A percentile compares a stretch with the other conserved stretches of the same genome.
Conservation (phyloP, 768 basidiomycete genomes). For the Lenzites betulinus region DNA sequence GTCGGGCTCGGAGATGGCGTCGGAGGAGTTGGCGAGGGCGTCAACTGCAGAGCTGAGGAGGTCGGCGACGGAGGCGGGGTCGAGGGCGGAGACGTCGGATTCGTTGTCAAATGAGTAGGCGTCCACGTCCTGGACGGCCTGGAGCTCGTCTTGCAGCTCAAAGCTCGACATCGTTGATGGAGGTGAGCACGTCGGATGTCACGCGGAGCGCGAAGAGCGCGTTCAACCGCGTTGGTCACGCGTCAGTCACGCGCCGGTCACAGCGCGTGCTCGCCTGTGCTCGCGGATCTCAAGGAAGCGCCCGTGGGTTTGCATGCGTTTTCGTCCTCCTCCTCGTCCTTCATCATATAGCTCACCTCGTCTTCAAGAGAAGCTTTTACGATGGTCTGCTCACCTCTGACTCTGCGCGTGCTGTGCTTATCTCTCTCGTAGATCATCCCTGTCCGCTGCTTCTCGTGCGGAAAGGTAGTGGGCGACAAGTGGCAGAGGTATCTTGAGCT, state of each 20-base stretch:
- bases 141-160: conserved; percentile 79
- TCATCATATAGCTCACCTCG: too few species aligned
- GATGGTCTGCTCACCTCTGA: not conserved
- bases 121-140: conserved; percentile 59
- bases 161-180: conserved; percentile 42
- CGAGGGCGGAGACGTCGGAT: conserved; percentile 59
- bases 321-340: too few species aligned
- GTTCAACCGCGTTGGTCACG: conserved; percentile 23
- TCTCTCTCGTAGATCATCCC: conserved; percentile 76
- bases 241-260: conserved; percentile 4
- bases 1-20: conserved; percentile 64
- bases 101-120: conserved; percentile 71
- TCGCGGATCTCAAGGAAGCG: too few species aligned
- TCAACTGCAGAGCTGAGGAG: conserved; percentile 78
- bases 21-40: conserved; percentile 73
- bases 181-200: too few species aligned
- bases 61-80: conserved; percentile 42
- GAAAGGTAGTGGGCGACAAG: conserved; percentile 96
- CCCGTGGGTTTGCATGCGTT: not conserved
- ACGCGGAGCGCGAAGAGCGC: too few species aligned
- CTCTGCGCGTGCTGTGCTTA: not conserved
- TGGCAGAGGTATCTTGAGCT: conserved; percentile 89
- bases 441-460: conserved; percentile 94
- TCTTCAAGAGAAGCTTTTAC: too few species aligned
- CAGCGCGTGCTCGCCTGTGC: conserved; percentile 2